Base-by-base conservation (phyloP, 2,329 filamentous ascomycete species). In the Botrytis fragariae region DNA sequence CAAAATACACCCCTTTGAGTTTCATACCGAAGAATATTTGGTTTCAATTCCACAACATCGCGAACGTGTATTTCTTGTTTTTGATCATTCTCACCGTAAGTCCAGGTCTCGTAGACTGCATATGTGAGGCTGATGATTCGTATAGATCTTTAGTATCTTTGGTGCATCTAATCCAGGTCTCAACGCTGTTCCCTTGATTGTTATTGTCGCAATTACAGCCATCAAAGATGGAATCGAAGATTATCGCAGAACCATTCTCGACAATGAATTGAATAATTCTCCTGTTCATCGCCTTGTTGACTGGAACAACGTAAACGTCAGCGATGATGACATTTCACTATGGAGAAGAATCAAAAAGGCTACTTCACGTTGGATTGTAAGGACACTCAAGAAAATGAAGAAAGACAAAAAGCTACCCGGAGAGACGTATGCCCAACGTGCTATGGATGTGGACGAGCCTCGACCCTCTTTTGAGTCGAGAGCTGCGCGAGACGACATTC, bases 51-150 rank as follows among this genome's bases (percentile, higher is more conserved):
- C 95, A 99, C 84, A 98, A 98, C 81, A 92, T 99, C 79, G 96
- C 96, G 81, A 99, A 99, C 83, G 92, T 98, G 71, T 99, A 98
- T 84, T 99, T 99, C 87, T 86, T 98, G 78, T 98, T 98, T 84
- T 88, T 95, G 79, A 95, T 98, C 81, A 97, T 99, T 81, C 88
- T 99, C 74, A 91, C 92, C 80, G 96, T 98, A 91, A 87, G 95
- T 88, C 63, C 22, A 61, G 37, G 39, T 42, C 39, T 51, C 32
- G 60, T 67, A 54, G 44, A 68, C 35, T 65, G 14, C 29, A 32
- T 54, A 22, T 51, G 35, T 62, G 59, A 73, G 76, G 70, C 77
- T 82, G 78, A 82, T 78, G 32, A 37, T 75, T 35, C 63, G 76
- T 76, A 37, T 84, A 98, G 96, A 93, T 97, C 81, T 98, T 98